Evolutionary conservation across 768 basidiomycete species (phyloP), one percentile per base, ranked within the genome.

Genomic region (Suillus tomentosus): DNA sequence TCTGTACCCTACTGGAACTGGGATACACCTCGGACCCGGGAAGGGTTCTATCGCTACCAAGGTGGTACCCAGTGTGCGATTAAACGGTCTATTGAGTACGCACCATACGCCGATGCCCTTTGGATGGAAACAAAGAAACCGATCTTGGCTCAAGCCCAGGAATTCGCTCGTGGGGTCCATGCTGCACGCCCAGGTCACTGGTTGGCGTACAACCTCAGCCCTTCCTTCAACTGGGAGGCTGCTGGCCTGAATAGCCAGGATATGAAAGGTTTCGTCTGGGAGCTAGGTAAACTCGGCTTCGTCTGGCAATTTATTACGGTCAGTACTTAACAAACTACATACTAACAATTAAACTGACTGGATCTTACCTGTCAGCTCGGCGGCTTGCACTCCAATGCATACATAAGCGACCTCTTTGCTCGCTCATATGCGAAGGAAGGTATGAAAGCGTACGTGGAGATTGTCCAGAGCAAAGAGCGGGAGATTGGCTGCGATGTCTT

Each of bases 251-350:
- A 84, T 50, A 84, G 89, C 70, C 81, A 82, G 67, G 94, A 95
- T 69, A 99, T 94, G 94, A 84, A 92, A 76, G 79, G 83, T 45
- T 99, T 86, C 74, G 86, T 98, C 43, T 96, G 96, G 96, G 85
- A 94, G 71, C 82, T 99, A 31, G 96, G 94, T 55, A 96, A 91
- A 81, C 87, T 97, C 55, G 96, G 96, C 42, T 99, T 98, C 78
- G 90, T 95, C 70, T 99, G 96, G 95, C 96, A 99, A 77, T 99
- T 99, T 81, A 97, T 98, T 78, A 97, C 96, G 69, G 94, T 95
- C 60, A 71, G 91, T 75, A n/a, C 37, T 45, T 22, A 9, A 56
- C 31, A n/a, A 36, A 17, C 11, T 24, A 62, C 51, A 42, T 55
- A 54, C 7, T 62, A 55, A 58, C 0, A 9, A 57, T 10, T 62